These are phyloP conservation scores for Plantago major DNA, from an alignment of 257 asterid genomes.

Conservation along the genomic window DNA sequence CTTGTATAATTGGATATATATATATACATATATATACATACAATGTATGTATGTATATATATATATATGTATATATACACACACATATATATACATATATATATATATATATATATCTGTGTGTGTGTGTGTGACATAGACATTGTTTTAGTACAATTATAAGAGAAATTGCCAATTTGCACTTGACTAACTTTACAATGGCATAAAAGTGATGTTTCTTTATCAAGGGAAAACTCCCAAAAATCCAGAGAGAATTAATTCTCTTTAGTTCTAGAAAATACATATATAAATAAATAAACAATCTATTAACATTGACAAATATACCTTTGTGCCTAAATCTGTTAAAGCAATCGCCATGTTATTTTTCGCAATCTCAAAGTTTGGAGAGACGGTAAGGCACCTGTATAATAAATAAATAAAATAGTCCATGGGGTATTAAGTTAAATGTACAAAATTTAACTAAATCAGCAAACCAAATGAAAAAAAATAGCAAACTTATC, in stretches of 20 bases:
- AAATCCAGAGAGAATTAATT: neutral
- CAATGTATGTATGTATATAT: too few species aligned
- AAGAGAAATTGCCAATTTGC: too few species aligned
- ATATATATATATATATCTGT: too few species aligned
- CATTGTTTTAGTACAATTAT: too few species aligned
- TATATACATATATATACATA: too few species aligned
- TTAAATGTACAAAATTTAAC: neutral
- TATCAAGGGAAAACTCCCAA: too few species aligned
- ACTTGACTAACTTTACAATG: too few species aligned
- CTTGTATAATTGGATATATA: too few species aligned
- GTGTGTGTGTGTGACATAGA: too few species aligned
- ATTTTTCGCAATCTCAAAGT: conserved; percentile 97
- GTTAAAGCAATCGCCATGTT: conserved; percentile 99
- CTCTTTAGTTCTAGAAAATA: neutral
- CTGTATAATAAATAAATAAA: conserved; percentile 31
- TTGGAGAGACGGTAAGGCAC: conserved; percentile 95
- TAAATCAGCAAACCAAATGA: conserved; percentile 19
- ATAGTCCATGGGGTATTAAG: conserved; percentile 14
- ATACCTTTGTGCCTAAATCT: conserved; percentile 98
- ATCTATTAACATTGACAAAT: conserved; percentile 2
- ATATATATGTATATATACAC: too few species aligned
- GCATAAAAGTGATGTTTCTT: too few species aligned
- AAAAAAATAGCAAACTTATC: conserved; percentile 9
- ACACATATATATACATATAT: too few species aligned
- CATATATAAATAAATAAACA: neutral